phyloP scores from a whole-genome alignment of 1,284 basidiomycete genomes.

The Phaffia rhodozyma region DNA sequence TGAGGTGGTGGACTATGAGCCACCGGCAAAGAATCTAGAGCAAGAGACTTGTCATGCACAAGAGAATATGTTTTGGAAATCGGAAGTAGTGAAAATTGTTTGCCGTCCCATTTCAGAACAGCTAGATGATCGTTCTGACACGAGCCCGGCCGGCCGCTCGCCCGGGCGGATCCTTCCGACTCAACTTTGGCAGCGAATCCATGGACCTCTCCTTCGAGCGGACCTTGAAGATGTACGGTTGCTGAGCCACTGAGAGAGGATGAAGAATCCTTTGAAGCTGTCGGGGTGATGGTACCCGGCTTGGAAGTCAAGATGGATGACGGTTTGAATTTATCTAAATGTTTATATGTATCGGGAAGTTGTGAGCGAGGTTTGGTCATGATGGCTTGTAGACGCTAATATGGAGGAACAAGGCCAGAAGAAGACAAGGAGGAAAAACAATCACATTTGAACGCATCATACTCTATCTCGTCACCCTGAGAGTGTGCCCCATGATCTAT shows the following conservation, averaged over 20 bases:
- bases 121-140: not conserved
- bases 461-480: not conserved
- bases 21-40: not conserved
- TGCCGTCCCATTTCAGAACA: not conserved
- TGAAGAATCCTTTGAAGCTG: not conserved
- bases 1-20: not conserved
- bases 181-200: constrained; percentile 4
- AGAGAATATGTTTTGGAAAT: not conserved
- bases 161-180: not conserved
- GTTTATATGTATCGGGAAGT: too few relatives aligned
- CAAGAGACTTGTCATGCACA: constrained; percentile 8
- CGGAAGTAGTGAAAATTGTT: not conserved
- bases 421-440: not conserved
- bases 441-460: constrained; percentile 1
- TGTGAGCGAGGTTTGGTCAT: not conserved
- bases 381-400: not conserved
- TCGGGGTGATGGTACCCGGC: not conserved
- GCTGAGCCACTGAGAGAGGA: not conserved
- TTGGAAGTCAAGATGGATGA: not conserved
- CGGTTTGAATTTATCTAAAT: constrained; percentile 2
- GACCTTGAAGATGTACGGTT: constrained; percentile 2
- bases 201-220: not conserved
- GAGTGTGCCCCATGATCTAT: not conserved
- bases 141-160: not conserved
- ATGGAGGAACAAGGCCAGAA: not conserved